phyloP scores from a whole-genome alignment of 441 rosid species.

The Erodium trifolium region DNA sequence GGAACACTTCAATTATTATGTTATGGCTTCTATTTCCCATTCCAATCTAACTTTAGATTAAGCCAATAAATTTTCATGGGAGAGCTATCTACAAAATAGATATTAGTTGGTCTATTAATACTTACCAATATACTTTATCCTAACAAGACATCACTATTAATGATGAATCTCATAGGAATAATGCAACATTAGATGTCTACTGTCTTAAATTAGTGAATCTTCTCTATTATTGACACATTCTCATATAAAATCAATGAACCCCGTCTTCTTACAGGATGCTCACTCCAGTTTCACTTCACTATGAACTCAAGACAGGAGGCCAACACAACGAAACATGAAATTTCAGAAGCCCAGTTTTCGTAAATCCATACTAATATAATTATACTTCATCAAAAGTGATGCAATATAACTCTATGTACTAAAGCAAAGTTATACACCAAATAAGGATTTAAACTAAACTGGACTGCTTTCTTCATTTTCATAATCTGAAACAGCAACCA shows the following conservation, averaged over 20 bases:
- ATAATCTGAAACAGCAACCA: background rate
- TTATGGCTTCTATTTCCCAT: too few relatives aligned
- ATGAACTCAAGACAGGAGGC: too few relatives aligned
- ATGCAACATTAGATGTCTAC: background rate
- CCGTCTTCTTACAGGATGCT: too few relatives aligned
- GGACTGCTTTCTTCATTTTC: background rate
- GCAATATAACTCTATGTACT: background rate
- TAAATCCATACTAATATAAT: background rate
- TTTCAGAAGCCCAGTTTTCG: too few relatives aligned
- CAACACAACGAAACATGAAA: too few relatives aligned
- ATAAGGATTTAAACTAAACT: background rate
- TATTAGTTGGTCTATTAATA: conserved; percentile 3
- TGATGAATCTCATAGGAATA: background rate
- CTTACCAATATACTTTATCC: background rate
- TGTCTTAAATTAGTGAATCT: background rate
- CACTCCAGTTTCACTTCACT: too few relatives aligned
- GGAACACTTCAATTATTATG: background rate
- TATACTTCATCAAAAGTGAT: background rate
- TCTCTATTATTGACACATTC: too few relatives aligned
- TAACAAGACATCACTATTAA: conserved; percentile 1
- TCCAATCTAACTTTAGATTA: too few relatives aligned
- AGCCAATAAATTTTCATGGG: too few relatives aligned
- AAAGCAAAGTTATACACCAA: background rate
- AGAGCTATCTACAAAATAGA: background rate
- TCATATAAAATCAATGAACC: too few relatives aligned